Percentiles rank a stretch among this genome's conserved stretches.
These are phyloP conservation scores for Dioszegia hungarica DNA, from an alignment of 768 basidiomycete genomes.

Conservation along the genomic window DNA sequence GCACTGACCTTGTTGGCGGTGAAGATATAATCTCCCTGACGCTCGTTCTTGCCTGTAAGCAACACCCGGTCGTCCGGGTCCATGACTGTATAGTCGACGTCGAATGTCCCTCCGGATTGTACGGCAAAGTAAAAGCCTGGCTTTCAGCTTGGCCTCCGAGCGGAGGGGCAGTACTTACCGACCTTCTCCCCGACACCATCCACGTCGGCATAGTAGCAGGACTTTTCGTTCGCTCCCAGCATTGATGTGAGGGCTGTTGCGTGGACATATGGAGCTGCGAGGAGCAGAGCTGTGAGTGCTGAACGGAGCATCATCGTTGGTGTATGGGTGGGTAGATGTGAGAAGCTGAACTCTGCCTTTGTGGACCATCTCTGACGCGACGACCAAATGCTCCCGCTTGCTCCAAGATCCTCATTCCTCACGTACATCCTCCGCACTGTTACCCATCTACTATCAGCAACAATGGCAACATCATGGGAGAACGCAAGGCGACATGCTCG, in stretches of 20 bases:
- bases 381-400: no score
- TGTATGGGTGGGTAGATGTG: no score
- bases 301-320: background rate
- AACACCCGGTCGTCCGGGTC: slow-evolving; percentile 84
- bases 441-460: background rate
- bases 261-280: slow-evolving; percentile 3
- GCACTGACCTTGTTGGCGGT: slow-evolving; percentile 71
- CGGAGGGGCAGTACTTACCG: no score
- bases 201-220: slow-evolving; percentile 91
- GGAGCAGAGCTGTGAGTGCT: slow-evolving; percentile 4
- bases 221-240: slow-evolving; percentile 48
- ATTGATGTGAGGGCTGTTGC: slow-evolving; percentile 48
- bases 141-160: no score
- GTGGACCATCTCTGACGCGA: no score
- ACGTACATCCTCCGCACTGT: no score
- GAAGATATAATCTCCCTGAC: slow-evolving; percentile 94
- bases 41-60: slow-evolving; percentile 80
- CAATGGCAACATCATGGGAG: slow-evolving; percentile 58
- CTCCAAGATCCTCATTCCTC: no score
- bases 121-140: slow-evolving; percentile 94
- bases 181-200: slow-evolving; percentile 66
- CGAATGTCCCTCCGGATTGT: slow-evolving; percentile 95
- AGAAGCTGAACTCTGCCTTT: no score
- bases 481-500: slow-evolving; percentile 84
- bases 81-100: slow-evolving; percentile 87